Evolutionary conservation across 108 stramenopile genomes (phyloP).

Genomic region (Cyclotella baltica): DNA sequence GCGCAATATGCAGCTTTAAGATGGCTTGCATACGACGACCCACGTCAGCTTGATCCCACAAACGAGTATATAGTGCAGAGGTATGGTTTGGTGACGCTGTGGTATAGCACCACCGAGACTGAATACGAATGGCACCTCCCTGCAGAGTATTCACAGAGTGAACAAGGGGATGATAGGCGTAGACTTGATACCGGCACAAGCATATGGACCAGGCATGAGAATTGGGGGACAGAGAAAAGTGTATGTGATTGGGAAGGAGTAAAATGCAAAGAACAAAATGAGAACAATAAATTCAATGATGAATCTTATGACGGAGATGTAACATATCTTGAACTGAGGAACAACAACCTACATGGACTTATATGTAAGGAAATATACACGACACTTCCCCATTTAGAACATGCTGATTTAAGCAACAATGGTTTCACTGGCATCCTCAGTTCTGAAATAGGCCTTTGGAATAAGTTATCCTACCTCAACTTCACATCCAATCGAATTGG

Average conservation of each 20-base stretch:
- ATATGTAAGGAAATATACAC: conserved; percentile 45
- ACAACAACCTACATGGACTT: conserved; percentile 44
- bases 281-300: conserved; percentile 2
- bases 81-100: conserved; percentile 46
- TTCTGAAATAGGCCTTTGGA: conserved; percentile 20
- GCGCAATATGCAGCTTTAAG: conserved; percentile 46
- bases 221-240: conserved; percentile 38
- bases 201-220: conserved; percentile 31
- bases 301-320: conserved; percentile 47
- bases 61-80: conserved; percentile 38
- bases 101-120: conserved; percentile 45
- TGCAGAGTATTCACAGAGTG: conserved; percentile 14
- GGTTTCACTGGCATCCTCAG: conserved; percentile 42
- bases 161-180: neutral
- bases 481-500: conserved; percentile 43
- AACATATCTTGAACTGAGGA: conserved; percentile 27
- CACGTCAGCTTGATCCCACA: conserved; percentile 37
- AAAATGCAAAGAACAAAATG: conserved; percentile 26
- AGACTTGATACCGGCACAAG: neutral
- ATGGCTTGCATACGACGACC: conserved; percentile 51
- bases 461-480: conserved; percentile 34
- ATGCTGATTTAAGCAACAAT: conserved; percentile 51
- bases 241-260: conserved; percentile 54
- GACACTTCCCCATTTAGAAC: conserved; percentile 34
- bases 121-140: conserved; percentile 43